Percentiles rank a stretch among this genome's conserved stretches.
These are phyloP conservation scores for Phytophthora macrochlamydospora DNA, from an alignment of 352 stramenopile species.

Conservation along the genomic window DNA sequence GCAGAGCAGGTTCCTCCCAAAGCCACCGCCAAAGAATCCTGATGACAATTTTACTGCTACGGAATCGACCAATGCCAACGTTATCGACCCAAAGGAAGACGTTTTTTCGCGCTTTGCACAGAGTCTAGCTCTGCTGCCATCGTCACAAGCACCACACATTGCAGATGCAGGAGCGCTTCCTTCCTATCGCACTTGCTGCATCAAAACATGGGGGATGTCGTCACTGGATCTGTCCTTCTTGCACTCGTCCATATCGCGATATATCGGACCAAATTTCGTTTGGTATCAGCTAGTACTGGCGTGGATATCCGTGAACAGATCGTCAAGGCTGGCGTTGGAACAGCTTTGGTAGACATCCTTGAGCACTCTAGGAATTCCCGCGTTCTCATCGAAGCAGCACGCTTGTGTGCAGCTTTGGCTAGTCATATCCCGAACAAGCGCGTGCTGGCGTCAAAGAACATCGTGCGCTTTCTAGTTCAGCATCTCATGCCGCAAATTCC, in stretches of 20 bases:
- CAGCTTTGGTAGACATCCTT: constrained; percentile 59
- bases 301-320: constrained; percentile 64
- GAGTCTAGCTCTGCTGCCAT: constrained; percentile 69
- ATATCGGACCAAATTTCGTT: constrained; percentile 35
- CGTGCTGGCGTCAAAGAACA: constrained; percentile 66
- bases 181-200: constrained; percentile 67
- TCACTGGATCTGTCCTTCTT: constrained; percentile 71
- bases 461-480: constrained; percentile 50
- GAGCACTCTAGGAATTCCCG: constrained; percentile 52
- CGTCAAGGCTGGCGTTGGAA: constrained; percentile 49
- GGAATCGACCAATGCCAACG: not conserved
- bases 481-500: constrained; percentile 43
- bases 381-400: constrained; percentile 57
- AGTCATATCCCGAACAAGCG: constrained; percentile 67
- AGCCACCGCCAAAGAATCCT: not conserved
- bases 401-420: constrained; percentile 62
- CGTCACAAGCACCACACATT: constrained; percentile 43
- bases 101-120: constrained; percentile 76
- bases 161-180: constrained; percentile 57
- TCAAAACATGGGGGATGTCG: constrained; percentile 59
- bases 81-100: constrained; percentile 47
- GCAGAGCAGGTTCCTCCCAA: constrained; percentile 50
- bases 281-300: constrained; percentile 2
- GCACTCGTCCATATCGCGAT: constrained; percentile 72
- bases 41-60: not conserved